Conservation (phyloP, 345 rosid genomes). For the Citrus australasica region DNA sequence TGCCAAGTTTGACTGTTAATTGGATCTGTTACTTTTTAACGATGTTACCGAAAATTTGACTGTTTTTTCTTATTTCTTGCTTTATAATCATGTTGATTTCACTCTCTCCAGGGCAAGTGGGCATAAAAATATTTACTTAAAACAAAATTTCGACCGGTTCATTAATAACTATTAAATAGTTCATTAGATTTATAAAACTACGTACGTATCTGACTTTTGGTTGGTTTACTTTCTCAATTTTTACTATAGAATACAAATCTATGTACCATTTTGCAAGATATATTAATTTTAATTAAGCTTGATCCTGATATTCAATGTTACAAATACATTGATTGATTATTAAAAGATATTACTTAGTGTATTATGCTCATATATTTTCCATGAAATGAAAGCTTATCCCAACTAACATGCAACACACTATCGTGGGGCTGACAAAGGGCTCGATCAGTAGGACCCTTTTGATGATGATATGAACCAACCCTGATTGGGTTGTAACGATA, state of each 20-base stretch:
- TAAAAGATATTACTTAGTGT: not conserved
- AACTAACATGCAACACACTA: not conserved
- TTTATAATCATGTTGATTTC: not conserved
- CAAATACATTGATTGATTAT: not conserved
- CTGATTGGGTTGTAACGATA: not conserved
- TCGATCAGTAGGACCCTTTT: not conserved
- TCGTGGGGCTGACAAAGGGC: not conserved
- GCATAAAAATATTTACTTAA: not conserved
- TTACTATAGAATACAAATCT: not conserved
- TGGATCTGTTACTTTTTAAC: not conserved
- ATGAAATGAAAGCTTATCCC: not conserved
- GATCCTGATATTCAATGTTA: not conserved
- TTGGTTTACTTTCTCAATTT: not conserved
- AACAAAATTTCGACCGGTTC: too few species aligned
- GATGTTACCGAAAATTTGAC: not conserved
- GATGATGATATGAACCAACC: constrained; percentile 5
- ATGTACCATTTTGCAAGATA: not conserved
- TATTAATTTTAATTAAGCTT: too few species aligned
- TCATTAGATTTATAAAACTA: not conserved
- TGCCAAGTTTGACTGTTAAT: not conserved
- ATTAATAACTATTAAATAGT: not conserved
- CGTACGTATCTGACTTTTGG: not conserved
- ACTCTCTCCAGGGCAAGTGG: not conserved
- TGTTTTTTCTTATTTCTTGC: too few species aligned
- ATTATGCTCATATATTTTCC: not conserved